Evolutionary conservation across 2,329 filamentous ascomycete species (phyloP).

Genomic region (Botryotinia narcissicola): DNA sequence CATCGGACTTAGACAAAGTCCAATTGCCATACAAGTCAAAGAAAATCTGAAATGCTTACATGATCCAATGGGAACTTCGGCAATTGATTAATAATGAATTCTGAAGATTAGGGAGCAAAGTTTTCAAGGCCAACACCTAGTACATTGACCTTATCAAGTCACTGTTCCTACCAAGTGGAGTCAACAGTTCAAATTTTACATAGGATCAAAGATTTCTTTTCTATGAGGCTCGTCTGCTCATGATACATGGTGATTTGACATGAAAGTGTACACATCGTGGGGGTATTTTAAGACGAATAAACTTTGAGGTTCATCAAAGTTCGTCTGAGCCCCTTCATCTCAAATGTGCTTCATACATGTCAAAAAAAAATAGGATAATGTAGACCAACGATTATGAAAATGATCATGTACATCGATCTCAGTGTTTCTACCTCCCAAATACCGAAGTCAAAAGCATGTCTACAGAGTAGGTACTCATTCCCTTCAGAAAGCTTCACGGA

Average conservation of each 20-base stretch:
- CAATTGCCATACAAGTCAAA: neutral
- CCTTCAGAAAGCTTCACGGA: neutral
- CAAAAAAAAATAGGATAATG: neutral
- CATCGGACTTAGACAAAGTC: neutral
- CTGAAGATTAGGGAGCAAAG: neutral
- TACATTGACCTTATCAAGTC: neutral
- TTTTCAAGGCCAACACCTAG: neutral
- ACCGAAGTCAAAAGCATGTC: neutral
- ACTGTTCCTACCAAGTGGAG: neutral
- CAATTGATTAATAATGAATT: neutral
- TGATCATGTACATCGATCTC: too few relatives aligned
- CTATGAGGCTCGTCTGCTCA: neutral
- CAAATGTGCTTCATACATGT: neutral
- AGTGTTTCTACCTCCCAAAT: neutral
- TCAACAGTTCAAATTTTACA: neutral
- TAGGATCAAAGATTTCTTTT: neutral
- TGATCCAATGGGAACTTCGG: neutral
- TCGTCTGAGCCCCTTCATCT: neutral
- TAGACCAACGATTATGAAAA: neutral
- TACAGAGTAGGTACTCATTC: neutral
- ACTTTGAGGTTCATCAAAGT: neutral
- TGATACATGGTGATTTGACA: neutral
- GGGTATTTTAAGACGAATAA: neutral
- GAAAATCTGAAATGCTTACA: neutral
- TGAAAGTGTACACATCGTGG: neutral